Evolutionary conservation across 805 yeast species (phyloP).

Genomic region (Sungouiozyma intestinalis): DNA sequence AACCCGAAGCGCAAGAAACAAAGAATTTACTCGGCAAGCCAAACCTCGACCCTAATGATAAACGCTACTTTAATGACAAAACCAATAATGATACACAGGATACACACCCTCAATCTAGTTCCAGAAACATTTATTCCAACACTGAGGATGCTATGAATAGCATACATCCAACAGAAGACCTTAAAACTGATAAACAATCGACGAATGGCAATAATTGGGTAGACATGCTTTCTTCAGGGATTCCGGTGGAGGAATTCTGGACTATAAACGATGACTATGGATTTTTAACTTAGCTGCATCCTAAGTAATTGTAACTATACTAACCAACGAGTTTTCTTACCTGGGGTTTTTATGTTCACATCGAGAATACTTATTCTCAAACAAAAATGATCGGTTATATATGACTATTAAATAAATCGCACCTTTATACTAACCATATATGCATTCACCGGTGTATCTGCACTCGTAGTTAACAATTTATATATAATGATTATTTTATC

Average conservation of each 20-base stretch:
- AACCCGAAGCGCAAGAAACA: neutral
- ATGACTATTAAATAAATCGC: neutral
- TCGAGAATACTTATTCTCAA: no score
- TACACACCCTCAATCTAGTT: neutral
- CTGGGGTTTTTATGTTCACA: no score
- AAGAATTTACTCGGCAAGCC: neutral
- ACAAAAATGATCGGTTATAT: neutral
- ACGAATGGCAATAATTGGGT: neutral
- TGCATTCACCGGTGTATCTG: no score
- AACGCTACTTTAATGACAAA: neutral
- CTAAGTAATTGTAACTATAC: neutral
- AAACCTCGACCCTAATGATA: neutral
- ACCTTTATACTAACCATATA: no score
- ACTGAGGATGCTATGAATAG: neutral
- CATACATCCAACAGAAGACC: neutral
- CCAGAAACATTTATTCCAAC: neutral
- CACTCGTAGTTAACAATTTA: no score
- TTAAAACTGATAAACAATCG: neutral
- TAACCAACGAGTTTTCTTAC: no score
- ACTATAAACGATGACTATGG: constrained; percentile 39
- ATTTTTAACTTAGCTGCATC: constrained; percentile 29
- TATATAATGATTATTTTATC: no score
- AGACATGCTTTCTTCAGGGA: constrained; percentile 3
- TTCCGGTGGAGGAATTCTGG: constrained; percentile 39
- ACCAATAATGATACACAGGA: no score